phyloP scores from a whole-genome alignment of 2,329 filamentous ascomycete species.

The Cadophora gregata region DNA sequence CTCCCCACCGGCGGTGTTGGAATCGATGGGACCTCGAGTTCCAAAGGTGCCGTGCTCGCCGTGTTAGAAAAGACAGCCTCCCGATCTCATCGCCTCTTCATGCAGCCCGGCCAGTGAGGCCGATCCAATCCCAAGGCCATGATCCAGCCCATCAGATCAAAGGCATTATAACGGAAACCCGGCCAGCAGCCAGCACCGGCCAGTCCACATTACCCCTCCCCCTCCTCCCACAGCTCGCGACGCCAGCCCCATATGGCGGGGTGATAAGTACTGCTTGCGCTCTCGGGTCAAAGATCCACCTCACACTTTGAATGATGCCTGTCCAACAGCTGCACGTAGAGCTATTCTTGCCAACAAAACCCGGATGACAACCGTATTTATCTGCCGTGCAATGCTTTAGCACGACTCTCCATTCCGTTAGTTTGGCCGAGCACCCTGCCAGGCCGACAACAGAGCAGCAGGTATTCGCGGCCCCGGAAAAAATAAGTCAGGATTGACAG shows the following conservation, averaged over 20 bases:
- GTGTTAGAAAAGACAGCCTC: background rate
- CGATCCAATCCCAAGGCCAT: background rate
- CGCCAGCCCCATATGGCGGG: slow-evolving; percentile 16
- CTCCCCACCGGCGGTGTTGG: background rate
- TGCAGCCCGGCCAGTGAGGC: background rate
- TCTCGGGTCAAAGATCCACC: background rate
- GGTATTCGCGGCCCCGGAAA: background rate
- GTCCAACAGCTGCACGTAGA: background rate
- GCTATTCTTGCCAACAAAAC: slow-evolving; percentile 12
- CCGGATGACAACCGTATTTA: background rate
- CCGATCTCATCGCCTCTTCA: background rate
- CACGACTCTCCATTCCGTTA: background rate
- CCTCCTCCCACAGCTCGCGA: background rate
- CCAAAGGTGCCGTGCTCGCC: slow-evolving; percentile 2
- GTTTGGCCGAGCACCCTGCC: background rate
- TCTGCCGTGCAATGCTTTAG: background rate
- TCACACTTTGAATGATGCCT: slow-evolving; percentile 3
- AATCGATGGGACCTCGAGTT: too few relatives aligned
- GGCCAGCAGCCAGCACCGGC: background rate
- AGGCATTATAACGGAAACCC: slow-evolving; percentile 2
- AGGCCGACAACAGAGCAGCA: background rate
- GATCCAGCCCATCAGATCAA: slow-evolving; percentile 5
- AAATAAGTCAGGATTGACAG: slow-evolving; percentile 7
- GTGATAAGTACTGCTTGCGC: background rate
- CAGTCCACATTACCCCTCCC: slow-evolving; percentile 3